Evolutionary conservation across 2,329 filamentous ascomycete genomes (phyloP).

Genomic region (Apiospora sp.): DNA sequence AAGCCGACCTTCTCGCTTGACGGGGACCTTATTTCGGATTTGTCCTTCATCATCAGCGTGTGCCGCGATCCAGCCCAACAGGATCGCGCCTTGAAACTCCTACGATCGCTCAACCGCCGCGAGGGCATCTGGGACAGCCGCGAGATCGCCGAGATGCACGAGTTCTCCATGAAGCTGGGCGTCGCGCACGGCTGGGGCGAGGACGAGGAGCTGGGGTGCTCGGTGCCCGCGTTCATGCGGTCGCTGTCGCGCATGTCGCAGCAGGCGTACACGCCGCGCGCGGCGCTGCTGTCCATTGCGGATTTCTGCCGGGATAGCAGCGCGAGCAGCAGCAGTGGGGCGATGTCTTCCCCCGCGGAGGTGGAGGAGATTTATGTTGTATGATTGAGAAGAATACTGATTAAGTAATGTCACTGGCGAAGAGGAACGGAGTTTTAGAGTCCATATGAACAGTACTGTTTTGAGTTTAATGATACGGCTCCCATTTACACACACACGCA

Average conservation of each 20-base stretch:
- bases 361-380: not conserved
- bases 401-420: not conserved
- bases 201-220: constrained; percentile 2
- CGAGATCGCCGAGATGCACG: constrained; percentile 24
- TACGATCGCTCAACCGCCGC: constrained; percentile 14
- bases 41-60: constrained; percentile 9
- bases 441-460: not conserved
- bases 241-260: constrained; percentile 2
- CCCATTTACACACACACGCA: not conserved
- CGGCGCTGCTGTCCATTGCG: not conserved
- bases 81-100: not conserved
- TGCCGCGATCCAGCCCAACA: not conserved
- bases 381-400: not conserved
- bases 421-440: not conserved
- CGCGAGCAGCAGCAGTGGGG: not conserved
- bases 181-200: not conserved
- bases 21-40: constrained; percentile 21
- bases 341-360: not conserved
- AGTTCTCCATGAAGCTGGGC: not conserved
- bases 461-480: not conserved
- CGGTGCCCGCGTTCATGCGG: not conserved
- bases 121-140: constrained; percentile 24
- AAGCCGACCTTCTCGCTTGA: constrained; percentile 15
- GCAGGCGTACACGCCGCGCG: not conserved
- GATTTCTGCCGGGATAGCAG: not conserved